These are phyloP conservation scores for Penicillium concentricum DNA, from an alignment of 2,329 filamentous ascomycete genomes.

Conservation along the genomic window DNA sequence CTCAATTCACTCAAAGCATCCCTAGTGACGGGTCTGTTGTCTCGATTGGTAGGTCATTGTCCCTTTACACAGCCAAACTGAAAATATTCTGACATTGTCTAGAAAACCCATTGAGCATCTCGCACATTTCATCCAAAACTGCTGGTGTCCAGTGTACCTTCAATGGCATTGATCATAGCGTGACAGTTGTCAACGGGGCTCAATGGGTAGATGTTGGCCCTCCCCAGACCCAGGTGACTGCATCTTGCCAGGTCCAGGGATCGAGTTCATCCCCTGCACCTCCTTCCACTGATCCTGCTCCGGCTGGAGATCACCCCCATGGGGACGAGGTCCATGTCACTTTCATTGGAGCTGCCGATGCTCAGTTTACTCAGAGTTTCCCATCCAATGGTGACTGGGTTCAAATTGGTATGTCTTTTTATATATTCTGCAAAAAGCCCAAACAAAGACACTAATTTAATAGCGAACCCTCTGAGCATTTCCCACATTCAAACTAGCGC, in stretches of 20 bases:
- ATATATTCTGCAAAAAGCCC: not conserved
- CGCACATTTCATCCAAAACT: conserved; percentile 18
- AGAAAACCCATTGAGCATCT: conserved; percentile 23
- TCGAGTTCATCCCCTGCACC: not conserved
- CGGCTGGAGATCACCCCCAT: not conserved
- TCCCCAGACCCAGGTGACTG: conserved; percentile 27
- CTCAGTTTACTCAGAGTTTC: conserved; percentile 1
- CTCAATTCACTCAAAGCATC: conserved; percentile 11
- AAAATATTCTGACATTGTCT: not conserved
- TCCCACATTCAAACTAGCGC: conserved; percentile 11
- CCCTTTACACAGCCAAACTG: not conserved
- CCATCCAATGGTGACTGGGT: not conserved
- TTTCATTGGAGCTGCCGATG: conserved; percentile 6
- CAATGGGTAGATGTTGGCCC: conserved; percentile 28
- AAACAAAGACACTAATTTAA: not conserved
- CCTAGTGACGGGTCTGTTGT: conserved; percentile 7
- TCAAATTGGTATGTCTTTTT: conserved; percentile 11
- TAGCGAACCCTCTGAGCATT: conserved; percentile 16
- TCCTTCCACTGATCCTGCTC: not conserved
- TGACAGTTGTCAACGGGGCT: conserved; percentile 21
- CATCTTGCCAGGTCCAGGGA: conserved; percentile 1
- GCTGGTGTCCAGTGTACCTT: conserved; percentile 26
- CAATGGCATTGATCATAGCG: conserved; percentile 22
- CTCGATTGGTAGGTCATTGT: not conserved
- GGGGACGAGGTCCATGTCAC: not conserved